Evolutionary conservation across 352 stramenopile species (phyloP).

Genomic region (Pythium plurisporium): DNA sequence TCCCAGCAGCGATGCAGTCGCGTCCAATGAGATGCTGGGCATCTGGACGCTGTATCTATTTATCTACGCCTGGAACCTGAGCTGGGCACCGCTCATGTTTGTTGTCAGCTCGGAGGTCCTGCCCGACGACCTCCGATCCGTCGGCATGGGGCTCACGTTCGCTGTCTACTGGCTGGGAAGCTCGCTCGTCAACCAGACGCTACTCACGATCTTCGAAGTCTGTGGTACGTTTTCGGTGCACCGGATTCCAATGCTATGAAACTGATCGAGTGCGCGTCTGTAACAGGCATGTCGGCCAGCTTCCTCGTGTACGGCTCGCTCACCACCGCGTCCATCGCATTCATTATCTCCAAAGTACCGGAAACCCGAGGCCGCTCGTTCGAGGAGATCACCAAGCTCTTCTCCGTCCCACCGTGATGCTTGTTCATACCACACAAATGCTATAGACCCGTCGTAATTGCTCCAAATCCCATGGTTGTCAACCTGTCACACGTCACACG

Average conservation of each 20-base stretch:
- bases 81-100: conserved; percentile 74
- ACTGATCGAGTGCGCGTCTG: background rate
- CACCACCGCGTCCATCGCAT: conserved; percentile 37
- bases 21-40: conserved; percentile 31
- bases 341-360: conserved; percentile 62
- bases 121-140: conserved; percentile 60
- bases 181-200: conserved; percentile 62
- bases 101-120: conserved; percentile 67
- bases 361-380: conserved; percentile 60
- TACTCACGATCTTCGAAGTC: conserved; percentile 50
- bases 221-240: conserved; percentile 39
- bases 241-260: background rate
- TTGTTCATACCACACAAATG: background rate
- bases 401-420: conserved; percentile 22
- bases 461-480: background rate
- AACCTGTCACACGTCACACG: conserved; percentile 6
- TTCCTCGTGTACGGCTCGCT: conserved; percentile 55
- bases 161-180: conserved; percentile 66
- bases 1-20: background rate
- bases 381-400: conserved; percentile 56
- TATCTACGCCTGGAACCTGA: conserved; percentile 74
- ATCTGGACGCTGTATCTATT: conserved; percentile 67
- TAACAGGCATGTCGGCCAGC: conserved; percentile 31
- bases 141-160: conserved; percentile 73
- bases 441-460: background rate